Evolutionary conservation across 2,329 filamentous ascomycete species (phyloP).

Genomic region (Raffaelea ambrosiae): DNA sequence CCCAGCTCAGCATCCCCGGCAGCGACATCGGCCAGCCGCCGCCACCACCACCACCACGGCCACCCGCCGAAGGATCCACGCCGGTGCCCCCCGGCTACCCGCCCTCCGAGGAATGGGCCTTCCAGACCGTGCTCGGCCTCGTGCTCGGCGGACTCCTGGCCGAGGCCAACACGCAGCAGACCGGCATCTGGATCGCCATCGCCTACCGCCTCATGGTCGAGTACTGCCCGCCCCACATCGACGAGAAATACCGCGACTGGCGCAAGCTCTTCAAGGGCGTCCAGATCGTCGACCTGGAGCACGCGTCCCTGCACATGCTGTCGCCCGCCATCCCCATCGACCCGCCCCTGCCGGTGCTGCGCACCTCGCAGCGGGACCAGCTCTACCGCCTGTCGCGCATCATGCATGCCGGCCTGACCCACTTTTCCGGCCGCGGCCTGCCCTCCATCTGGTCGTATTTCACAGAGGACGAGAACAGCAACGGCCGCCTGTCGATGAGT

Average conservation of each 20-base stretch:
- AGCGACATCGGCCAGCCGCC: slow-evolving; percentile 9
- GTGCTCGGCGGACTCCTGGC: slow-evolving; percentile 10
- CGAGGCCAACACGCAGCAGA: slow-evolving; percentile 6
- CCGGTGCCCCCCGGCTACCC: not conserved
- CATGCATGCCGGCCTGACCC: slow-evolving; percentile 12
- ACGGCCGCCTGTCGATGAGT: no score
- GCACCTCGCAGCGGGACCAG: slow-evolving; percentile 7
- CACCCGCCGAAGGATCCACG: not conserved
- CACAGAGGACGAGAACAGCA: not conserved
- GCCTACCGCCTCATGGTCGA: slow-evolving; percentile 13
- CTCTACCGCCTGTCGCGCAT: slow-evolving; percentile 12
- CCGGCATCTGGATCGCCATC: slow-evolving; percentile 12
- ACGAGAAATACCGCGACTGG: slow-evolving; percentile 6
- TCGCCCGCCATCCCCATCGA: slow-evolving; percentile 10
- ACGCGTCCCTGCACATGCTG: slow-evolving; percentile 12
- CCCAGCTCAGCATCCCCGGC: slow-evolving; percentile 10
- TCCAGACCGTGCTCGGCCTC: slow-evolving; percentile 13
- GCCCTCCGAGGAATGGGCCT: slow-evolving; percentile 11
- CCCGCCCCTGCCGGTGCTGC: slow-evolving; percentile 7
- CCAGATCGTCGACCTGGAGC: slow-evolving; percentile 13
- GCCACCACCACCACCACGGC: not conserved
- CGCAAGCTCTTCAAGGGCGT: slow-evolving; percentile 12
- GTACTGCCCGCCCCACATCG: slow-evolving; percentile 8
- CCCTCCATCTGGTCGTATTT: slow-evolving; percentile 13
- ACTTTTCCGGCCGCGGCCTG: slow-evolving; percentile 13